phyloP scores from a whole-genome alignment of 2,329 filamentous ascomycete species.

The Hypoxylon sp. region DNA sequence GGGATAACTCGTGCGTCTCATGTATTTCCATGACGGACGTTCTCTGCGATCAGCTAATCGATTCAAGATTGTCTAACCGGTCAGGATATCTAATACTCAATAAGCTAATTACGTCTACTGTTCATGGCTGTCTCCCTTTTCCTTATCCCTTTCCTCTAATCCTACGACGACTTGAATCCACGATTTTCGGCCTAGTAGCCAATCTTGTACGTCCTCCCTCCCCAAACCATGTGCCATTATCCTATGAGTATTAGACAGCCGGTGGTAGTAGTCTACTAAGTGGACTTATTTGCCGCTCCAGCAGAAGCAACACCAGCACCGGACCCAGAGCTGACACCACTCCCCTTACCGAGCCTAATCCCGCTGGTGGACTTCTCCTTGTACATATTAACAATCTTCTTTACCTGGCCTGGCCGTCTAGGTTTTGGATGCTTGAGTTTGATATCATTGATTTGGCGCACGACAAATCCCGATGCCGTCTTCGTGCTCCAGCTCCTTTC shows the following conservation, averaged over 20 bases:
- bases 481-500: slow-evolving; percentile 50
- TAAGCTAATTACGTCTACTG: slow-evolving; percentile 32
- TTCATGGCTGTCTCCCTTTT: slow-evolving; percentile 7
- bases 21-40: slow-evolving; percentile 1
- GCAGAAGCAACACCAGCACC: slow-evolving; percentile 11
- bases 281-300: slow-evolving; percentile 9
- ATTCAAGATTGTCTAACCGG: slow-evolving; percentile 10
- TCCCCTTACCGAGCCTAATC: slow-evolving; percentile 32
- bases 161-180: not conserved
- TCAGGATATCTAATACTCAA: slow-evolving; percentile 37
- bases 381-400: slow-evolving; percentile 54
- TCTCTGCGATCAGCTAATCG: not conserved
- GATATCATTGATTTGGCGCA: slow-evolving; percentile 50
- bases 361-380: slow-evolving; percentile 50
- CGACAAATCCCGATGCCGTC: slow-evolving; percentile 55
- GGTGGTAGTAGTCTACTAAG: not conserved
- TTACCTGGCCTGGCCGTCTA: slow-evolving; percentile 51
- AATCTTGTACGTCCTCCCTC: not conserved
- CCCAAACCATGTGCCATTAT: not conserved
- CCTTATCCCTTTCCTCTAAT: slow-evolving; percentile 1
- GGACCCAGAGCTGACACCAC: slow-evolving; percentile 27
- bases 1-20: slow-evolving; percentile 15
- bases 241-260: not conserved
- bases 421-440: slow-evolving; percentile 52
- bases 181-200: slow-evolving; percentile 3